Evolutionary conservation across 106 monocot species (phyloP).

Genomic region (Acorus calamus): DNA sequence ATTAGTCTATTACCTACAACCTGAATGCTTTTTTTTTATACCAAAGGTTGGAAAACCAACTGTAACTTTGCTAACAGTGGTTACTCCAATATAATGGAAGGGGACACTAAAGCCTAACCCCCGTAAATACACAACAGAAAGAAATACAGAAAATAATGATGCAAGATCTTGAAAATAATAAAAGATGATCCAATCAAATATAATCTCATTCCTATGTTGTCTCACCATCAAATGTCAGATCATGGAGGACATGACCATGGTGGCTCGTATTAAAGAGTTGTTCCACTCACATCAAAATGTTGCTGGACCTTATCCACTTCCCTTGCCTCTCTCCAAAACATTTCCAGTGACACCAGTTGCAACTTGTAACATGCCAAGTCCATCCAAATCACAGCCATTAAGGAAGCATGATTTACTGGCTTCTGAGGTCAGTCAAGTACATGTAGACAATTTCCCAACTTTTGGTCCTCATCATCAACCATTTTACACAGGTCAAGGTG

Average conservation of each 20-base stretch:
- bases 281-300: constrained; percentile 24
- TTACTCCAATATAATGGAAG: too few species aligned
- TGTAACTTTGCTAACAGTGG: too few species aligned
- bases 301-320: background rate
- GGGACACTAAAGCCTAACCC: too few species aligned
- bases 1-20: too few species aligned
- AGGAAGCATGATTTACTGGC: background rate
- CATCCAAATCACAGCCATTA: background rate
- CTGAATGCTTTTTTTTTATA: too few species aligned
- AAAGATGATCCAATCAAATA: too few species aligned
- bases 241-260: constrained; percentile 28
- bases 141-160: too few species aligned
- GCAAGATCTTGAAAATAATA: too few species aligned
- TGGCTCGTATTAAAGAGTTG: constrained; percentile 29
- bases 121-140: too few species aligned
- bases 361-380: background rate
- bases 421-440: constrained; percentile 1
- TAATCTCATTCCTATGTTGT: background rate
- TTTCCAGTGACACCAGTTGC: background rate
- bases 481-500: constrained; percentile 6
- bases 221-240: constrained; percentile 14
- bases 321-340: background rate
- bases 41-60: too few species aligned
- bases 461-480: constrained; percentile 5
- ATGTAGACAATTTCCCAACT: background rate